These are phyloP conservation scores for Cucumis hystrix DNA, from an alignment of 306 rosid species.

Conservation along the genomic window DNA sequence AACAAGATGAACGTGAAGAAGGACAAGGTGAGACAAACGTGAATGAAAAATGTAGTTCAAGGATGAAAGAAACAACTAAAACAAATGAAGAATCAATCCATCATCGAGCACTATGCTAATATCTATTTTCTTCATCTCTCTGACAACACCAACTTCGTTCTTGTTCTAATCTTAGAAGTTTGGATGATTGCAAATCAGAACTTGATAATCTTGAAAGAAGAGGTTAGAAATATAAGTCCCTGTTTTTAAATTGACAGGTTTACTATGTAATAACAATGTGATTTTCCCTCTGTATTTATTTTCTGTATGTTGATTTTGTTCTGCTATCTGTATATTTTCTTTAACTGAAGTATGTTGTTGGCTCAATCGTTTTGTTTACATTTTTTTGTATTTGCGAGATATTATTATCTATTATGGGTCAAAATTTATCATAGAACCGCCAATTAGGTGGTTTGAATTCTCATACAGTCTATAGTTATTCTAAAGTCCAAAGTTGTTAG, in stretches of 20 bases:
- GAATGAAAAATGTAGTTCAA: too few relatives aligned
- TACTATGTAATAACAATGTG: too few relatives aligned
- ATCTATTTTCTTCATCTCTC: too few relatives aligned
- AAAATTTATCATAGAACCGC: background rate
- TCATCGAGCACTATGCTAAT: too few relatives aligned
- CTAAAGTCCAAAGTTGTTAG: background rate
- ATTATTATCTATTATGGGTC: background rate
- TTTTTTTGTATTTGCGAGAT: background rate
- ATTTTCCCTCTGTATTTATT: too few relatives aligned
- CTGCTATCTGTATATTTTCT: too few relatives aligned
- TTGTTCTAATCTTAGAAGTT: constrained; percentile 66
- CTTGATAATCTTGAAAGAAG: constrained; percentile 82
- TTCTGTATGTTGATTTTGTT: background rate
- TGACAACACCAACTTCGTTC: too few relatives aligned
- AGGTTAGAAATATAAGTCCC: constrained; percentile 25
- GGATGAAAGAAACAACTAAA: too few relatives aligned
- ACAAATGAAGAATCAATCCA: too few relatives aligned
- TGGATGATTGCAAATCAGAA: constrained; percentile 83
- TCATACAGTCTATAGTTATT: background rate
- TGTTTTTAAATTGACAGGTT: background rate
- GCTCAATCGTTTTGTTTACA: background rate
- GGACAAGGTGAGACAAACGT: too few relatives aligned
- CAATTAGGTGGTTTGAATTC: background rate
- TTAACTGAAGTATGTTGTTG: background rate
- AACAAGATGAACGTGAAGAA: too few relatives aligned